These are phyloP conservation scores for Colletotrichum plurivorum DNA, from an alignment of 2,329 filamentous ascomycete species.

Conservation along the genomic window DNA sequence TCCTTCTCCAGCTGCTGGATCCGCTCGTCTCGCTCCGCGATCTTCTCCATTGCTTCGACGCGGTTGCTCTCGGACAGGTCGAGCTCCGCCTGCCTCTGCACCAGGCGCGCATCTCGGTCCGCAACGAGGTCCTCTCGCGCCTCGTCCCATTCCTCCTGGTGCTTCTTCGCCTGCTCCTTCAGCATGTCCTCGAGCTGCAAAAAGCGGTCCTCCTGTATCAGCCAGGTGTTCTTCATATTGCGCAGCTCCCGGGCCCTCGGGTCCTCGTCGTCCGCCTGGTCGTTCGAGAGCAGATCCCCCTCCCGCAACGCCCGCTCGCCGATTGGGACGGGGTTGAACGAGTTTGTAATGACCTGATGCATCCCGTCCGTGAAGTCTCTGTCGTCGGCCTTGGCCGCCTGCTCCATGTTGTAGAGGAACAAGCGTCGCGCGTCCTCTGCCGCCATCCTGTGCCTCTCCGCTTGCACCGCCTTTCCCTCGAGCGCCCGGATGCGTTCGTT, in stretches of 20 bases:
- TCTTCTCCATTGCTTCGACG: neutral
- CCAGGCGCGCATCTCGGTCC: neutral
- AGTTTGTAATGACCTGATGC: neutral
- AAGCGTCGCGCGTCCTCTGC: neutral
- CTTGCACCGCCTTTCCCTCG: neutral
- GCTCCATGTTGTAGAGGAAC: neutral
- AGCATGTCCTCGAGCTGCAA: neutral
- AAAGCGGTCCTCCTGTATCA: neutral
- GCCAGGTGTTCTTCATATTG: neutral
- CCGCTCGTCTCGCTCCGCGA: neutral
- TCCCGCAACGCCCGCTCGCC: neutral
- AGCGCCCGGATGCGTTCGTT: neutral
- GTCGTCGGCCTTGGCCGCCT: too few species aligned
- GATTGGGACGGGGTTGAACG: neutral
- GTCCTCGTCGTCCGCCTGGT: neutral
- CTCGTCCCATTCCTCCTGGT: neutral
- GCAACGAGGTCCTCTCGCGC: neutral
- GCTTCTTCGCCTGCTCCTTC: neutral
- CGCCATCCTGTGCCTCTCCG: neutral
- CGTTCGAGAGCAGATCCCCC: neutral
- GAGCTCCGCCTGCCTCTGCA: neutral
- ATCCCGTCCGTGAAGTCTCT: neutral
- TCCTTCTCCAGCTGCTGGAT: slow-evolving; percentile 1
- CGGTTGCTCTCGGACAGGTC: slow-evolving; percentile 14
- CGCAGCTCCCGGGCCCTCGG: neutral